Evolutionary conservation across 2,329 filamentous ascomycete genomes (phyloP).

Genomic region (Claviceps sp.): DNA sequence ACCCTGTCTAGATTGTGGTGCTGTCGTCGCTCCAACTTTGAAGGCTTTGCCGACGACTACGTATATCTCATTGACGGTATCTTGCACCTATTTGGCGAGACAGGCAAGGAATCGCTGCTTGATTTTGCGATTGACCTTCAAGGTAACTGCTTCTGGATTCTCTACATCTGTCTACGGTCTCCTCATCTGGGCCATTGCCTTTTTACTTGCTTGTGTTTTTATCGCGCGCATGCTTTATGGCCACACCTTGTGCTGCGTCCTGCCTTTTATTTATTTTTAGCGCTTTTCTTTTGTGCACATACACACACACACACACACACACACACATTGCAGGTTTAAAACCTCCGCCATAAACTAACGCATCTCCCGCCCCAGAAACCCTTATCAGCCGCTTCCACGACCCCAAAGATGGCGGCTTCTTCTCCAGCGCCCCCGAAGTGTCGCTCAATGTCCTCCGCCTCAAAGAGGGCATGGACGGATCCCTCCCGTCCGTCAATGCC

Average conservation of each 20-base stretch:
- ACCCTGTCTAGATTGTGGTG: constrained; percentile 64
- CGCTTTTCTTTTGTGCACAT: no score
- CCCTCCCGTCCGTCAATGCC: constrained; percentile 81
- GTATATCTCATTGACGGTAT: constrained; percentile 76
- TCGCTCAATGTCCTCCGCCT: constrained; percentile 67
- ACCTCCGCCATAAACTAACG: constrained; percentile 4
- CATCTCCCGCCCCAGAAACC: constrained; percentile 32
- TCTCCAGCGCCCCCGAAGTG: constrained; percentile 50
- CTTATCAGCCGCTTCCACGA: constrained; percentile 75
- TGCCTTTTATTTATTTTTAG: no score
- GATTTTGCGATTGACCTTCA: constrained; percentile 75
- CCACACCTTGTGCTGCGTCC: not conserved
- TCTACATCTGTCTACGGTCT: no score
- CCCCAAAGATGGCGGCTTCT: constrained; percentile 51
- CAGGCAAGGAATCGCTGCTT: constrained; percentile 61
- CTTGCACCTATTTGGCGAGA: constrained; percentile 72
- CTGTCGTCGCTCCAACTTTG: constrained; percentile 43
- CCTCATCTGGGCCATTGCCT: no score
- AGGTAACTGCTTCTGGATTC: constrained; percentile 29
- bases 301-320: no score
- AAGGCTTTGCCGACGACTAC: constrained; percentile 87
- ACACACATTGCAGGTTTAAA: no score
- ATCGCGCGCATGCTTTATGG: no score
- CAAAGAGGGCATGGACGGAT: constrained; percentile 91
- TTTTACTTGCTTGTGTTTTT: no score